A percentile compares a stretch with the other conserved stretches of the same genome.
These are phyloP conservation scores for Calophaca sinica DNA, from an alignment of 306 rosid species.

Conservation along the genomic window DNA sequence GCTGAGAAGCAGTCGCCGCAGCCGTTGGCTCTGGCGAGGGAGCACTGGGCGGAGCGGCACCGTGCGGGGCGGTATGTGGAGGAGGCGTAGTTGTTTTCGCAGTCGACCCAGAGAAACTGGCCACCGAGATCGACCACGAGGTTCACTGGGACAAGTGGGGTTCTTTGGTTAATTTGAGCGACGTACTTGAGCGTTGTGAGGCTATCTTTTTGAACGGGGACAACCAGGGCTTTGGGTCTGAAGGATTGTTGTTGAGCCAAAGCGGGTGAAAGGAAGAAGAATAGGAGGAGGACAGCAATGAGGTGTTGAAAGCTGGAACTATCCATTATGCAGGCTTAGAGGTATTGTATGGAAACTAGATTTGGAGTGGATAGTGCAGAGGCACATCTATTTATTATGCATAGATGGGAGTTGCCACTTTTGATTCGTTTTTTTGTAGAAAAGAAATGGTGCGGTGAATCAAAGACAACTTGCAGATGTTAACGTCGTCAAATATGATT, in stretches of 20 bases:
- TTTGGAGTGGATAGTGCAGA: too few species aligned
- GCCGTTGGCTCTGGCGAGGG: conserved; percentile 53
- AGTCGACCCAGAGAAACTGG: conserved; percentile 63
- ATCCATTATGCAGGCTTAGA: background rate
- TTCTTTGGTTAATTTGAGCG: conserved; percentile 58
- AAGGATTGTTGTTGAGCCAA: conserved; percentile 53
- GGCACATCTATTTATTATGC: conserved; percentile 10
- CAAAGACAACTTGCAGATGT: background rate
- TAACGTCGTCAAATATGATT: background rate
- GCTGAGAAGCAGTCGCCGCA: conserved; percentile 65
- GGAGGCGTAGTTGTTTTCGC: conserved; percentile 55
- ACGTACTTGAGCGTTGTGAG: conserved; percentile 58
- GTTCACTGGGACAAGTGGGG: conserved; percentile 54
- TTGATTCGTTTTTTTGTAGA: background rate
- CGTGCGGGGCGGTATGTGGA: conserved; percentile 67
- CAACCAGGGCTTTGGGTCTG: conserved; percentile 60
- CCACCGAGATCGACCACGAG: conserved; percentile 69
- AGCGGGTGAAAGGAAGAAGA: conserved; percentile 33
- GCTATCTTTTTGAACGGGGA: conserved; percentile 51
- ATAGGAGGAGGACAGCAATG: conserved; percentile 7
- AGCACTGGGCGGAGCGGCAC: conserved; percentile 63
- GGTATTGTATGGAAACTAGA: too few species aligned
- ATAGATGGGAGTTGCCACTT: background rate
- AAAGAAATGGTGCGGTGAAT: too few species aligned
- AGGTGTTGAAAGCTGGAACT: conserved; percentile 17